phyloP scores from a whole-genome alignment of 345 rosid genomes.

The Eucalyptus sideroxylon region DNA sequence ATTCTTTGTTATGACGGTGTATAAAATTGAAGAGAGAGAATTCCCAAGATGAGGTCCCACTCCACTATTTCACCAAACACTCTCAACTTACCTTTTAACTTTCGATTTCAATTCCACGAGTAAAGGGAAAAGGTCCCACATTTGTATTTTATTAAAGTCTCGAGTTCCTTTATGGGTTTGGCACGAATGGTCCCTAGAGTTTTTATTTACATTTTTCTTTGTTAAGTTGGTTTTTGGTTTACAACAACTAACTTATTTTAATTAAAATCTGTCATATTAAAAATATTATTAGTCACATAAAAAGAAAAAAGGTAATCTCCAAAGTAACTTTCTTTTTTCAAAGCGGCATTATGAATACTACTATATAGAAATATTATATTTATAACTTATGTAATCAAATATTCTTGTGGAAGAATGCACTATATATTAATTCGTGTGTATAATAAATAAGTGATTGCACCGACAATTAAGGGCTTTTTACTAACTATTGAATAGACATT shows the following conservation, averaged over 20 bases:
- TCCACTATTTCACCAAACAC: background rate
- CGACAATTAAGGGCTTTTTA: background rate
- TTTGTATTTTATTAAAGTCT: background rate
- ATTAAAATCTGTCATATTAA: background rate
- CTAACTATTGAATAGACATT: background rate
- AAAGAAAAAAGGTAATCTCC: background rate
- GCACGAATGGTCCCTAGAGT: background rate
- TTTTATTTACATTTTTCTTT: background rate
- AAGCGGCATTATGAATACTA: background rate
- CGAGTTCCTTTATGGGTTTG: background rate
- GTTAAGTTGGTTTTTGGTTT: background rate
- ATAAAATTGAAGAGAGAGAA: background rate
- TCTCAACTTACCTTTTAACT: background rate
- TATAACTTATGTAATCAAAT: background rate
- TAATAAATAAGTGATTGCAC: background rate
- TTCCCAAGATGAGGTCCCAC: background rate
- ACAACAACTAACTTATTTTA: background rate
- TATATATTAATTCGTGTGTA: too few relatives aligned
- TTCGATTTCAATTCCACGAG: background rate
- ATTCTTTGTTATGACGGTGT: background rate
- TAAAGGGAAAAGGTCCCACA: background rate
- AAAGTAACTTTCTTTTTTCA: background rate
- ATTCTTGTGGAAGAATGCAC: background rate
- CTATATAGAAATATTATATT: background rate
- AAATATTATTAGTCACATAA: background rate